Conservation (phyloP, 495 filamentous ascomycete species). For the Aspergillus wentii region DNA sequence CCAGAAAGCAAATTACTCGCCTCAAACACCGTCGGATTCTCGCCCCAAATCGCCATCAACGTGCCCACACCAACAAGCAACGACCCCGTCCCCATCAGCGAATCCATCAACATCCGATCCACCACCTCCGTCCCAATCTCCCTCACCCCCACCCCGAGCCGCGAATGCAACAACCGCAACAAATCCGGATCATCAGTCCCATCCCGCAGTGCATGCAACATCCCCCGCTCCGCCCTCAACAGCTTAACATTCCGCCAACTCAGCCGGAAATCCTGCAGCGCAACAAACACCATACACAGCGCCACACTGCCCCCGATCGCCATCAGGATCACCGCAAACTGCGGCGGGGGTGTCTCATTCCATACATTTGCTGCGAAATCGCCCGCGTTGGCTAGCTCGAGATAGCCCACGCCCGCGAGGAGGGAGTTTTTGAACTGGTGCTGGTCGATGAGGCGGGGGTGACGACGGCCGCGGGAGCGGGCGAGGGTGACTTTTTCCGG, state of each 20-base stretch:
- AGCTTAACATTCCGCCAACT: constrained; percentile 40
- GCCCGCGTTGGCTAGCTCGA: constrained; percentile 48
- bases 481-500: constrained; percentile 16
- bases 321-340: constrained; percentile 42
- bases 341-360: constrained; percentile 44
- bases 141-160: constrained; percentile 31
- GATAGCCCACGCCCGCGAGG: constrained; percentile 40
- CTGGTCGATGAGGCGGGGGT: constrained; percentile 17
- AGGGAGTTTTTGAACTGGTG: constrained; percentile 43
- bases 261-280: constrained; percentile 33
- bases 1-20: constrained; percentile 47
- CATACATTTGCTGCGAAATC: constrained; percentile 53
- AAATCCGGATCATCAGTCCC: constrained; percentile 13
- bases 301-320: constrained; percentile 44
- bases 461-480: constrained; percentile 12
- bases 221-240: constrained; percentile 30
- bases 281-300: constrained; percentile 38
- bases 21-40: constrained; percentile 29
- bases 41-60: constrained; percentile 46
- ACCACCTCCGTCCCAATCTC: constrained; percentile 43
- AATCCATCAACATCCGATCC: constrained; percentile 46
- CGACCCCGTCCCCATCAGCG: constrained; percentile 39
- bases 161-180: constrained; percentile 17
- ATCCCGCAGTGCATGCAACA: constrained; percentile 16
- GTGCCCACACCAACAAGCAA: constrained; percentile 45